Evolutionary conservation across 441 rosid genomes (phyloP).

Genomic region (Euphorbia celastroides): DNA sequence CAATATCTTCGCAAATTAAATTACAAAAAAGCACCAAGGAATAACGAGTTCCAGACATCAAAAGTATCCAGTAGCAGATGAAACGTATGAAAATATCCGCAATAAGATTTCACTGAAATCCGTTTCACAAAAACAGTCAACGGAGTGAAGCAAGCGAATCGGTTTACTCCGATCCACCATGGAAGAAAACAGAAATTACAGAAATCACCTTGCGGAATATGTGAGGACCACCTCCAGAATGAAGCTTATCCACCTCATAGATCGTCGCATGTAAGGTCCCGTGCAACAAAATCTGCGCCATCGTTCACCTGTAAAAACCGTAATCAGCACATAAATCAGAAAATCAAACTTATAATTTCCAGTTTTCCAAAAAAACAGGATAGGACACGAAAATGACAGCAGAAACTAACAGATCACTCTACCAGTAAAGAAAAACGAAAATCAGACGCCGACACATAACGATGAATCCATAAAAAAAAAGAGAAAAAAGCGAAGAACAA

Average conservation of each 20-base stretch:
- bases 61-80: not conserved
- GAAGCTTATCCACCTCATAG: conserved; percentile 72
- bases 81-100: not conserved
- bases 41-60: not conserved
- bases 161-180: not conserved
- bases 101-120: not conserved
- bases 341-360: not conserved
- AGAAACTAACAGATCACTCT: not conserved
- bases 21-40: not conserved
- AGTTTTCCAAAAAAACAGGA: not conserved
- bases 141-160: not conserved
- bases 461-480: not conserved
- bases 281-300: conserved; percentile 74
- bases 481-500: not conserved
- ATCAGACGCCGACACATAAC: not conserved
- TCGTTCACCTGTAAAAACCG: conserved; percentile 37
- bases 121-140: not conserved
- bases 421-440: not conserved
- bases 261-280: conserved; percentile 85
- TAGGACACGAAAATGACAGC: not conserved
- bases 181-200: not conserved
- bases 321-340: not conserved
- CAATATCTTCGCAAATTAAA: not conserved
- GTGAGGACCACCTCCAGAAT: conserved; percentile 31
- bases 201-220: conserved; percentile 63